Evolutionary conservation across 192 early-diverging fungal species (phyloP).

Genomic region (Rhizophagus clarus): DNA sequence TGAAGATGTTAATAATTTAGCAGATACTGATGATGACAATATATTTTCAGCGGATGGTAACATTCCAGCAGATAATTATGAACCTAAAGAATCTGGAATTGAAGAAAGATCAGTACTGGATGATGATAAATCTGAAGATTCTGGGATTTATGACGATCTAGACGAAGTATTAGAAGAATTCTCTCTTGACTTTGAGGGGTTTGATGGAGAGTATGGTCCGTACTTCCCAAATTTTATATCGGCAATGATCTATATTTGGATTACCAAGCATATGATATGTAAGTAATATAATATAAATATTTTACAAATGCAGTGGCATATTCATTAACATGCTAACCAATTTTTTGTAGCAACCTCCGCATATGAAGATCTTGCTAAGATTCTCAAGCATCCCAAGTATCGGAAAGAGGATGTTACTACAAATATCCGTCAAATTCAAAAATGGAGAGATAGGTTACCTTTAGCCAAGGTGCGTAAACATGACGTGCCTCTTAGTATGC

Average conservation of each 20-base stretch:
- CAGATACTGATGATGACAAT: too few species aligned
- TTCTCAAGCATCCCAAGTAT: not conserved
- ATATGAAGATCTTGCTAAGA: slow-evolving; percentile 16
- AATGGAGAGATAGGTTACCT: not conserved
- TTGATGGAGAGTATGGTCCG: not conserved
- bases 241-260: not conserved
- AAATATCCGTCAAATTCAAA: not conserved
- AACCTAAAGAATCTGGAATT: too few species aligned
- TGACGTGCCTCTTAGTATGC: not conserved
- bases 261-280: not conserved
- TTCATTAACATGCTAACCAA: not conserved
- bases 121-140: too few species aligned
- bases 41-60: too few species aligned
- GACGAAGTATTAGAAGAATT: not conserved
- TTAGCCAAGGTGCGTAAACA: not conserved
- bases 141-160: not conserved
- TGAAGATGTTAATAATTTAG: too few species aligned
- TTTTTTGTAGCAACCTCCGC: slow-evolving; percentile 9
- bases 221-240: not conserved
- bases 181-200: not conserved
- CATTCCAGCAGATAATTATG: too few species aligned
- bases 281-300: not conserved
- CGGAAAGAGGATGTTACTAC: not conserved
- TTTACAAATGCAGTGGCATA: too few species aligned
- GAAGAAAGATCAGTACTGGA: too few species aligned